phyloP scores from a whole-genome alignment of 2,329 filamentous ascomycete species.

The Mycocentrospora acerina region DNA sequence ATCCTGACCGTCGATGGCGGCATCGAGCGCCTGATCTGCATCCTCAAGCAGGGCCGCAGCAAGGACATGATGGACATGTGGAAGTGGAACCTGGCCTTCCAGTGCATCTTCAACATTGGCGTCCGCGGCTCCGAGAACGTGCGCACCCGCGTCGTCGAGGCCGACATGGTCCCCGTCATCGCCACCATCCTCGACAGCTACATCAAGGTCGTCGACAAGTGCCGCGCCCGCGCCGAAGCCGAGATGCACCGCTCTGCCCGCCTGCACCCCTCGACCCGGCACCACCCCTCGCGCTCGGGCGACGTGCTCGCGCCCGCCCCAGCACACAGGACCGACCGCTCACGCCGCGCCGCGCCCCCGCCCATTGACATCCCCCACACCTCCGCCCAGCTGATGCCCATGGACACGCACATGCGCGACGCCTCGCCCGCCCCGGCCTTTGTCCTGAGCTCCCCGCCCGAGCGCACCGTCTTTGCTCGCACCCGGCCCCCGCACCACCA shows the following conservation, averaged over 20 bases:
- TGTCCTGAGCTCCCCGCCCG: slow-evolving; percentile 69
- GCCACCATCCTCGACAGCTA: slow-evolving; percentile 98
- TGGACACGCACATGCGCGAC: slow-evolving; percentile 59
- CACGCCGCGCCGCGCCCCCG: slow-evolving; percentile 76
- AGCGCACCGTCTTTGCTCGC: slow-evolving; percentile 65
- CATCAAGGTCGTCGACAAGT: slow-evolving; percentile 92
- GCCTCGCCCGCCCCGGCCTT: slow-evolving; percentile 64
- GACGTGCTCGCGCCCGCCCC: slow-evolving; percentile 37
- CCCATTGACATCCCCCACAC: slow-evolving; percentile 75
- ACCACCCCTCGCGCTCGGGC: slow-evolving; percentile 45
- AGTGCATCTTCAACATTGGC: slow-evolving; percentile 98
- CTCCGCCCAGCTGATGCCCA: slow-evolving; percentile 43
- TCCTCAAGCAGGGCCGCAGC: slow-evolving; percentile 94
- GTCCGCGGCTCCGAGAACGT: slow-evolving; percentile 94
- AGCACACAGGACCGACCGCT: slow-evolving; percentile 47
- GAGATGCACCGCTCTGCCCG: slow-evolving; percentile 67
- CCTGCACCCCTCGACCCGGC: slow-evolving; percentile 40
- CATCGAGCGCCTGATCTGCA: slow-evolving; percentile 93
- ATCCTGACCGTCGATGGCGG: slow-evolving; percentile 98
- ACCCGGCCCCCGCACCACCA: slow-evolving; percentile 56
- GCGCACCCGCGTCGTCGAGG: slow-evolving; percentile 92
- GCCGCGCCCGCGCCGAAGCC: slow-evolving; percentile 79
- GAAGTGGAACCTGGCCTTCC: slow-evolving; percentile 99
- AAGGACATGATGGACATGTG: slow-evolving; percentile 99
- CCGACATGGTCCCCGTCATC: slow-evolving; percentile 98